phyloP scores from a whole-genome alignment of 2,329 filamentous ascomycete species.

The Colletotrichum plurivorum region DNA sequence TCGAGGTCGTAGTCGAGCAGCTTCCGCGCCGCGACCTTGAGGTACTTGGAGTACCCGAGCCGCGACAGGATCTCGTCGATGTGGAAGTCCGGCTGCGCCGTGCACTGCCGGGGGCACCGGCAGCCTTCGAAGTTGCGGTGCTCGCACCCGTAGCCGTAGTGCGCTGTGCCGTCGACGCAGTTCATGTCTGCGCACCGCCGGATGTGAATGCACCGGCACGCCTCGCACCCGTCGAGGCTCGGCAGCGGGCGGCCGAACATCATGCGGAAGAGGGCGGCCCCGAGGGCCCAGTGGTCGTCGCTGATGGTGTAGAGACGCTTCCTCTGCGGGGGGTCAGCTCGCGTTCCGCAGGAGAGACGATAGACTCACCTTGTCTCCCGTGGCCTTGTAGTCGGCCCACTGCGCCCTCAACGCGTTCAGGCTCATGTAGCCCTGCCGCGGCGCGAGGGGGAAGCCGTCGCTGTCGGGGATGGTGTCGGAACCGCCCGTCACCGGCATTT shows the following conservation, averaged over 20 bases:
- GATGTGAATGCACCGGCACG: conserved; percentile 47
- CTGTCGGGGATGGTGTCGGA: conserved; percentile 14
- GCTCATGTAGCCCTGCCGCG: conserved; percentile 20
- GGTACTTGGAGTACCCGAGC: conserved; percentile 47
- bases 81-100: conserved; percentile 45
- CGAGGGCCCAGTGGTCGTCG: conserved; percentile 56
- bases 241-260: conserved; percentile 52
- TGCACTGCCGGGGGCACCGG: conserved; percentile 32
- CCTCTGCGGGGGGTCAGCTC: conserved; percentile 40
- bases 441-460: conserved; percentile 30
- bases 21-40: conserved; percentile 44
- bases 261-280: conserved; percentile 57
- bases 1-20: conserved; percentile 46
- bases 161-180: conserved; percentile 24
- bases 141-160: conserved; percentile 34
- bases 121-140: conserved; percentile 40
- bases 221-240: conserved; percentile 48
- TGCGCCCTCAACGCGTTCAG: conserved; percentile 32
- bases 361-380: conserved; percentile 24
- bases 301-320: conserved; percentile 52
- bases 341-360: no score
- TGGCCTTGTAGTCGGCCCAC: conserved; percentile 29
- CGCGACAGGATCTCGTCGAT: conserved; percentile 47
- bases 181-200: conserved; percentile 28
- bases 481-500: conserved; percentile 10